Base-by-base conservation (phyloP, 192 early-diverging fungal species). In the Entophlyctis luteolus region DNA sequence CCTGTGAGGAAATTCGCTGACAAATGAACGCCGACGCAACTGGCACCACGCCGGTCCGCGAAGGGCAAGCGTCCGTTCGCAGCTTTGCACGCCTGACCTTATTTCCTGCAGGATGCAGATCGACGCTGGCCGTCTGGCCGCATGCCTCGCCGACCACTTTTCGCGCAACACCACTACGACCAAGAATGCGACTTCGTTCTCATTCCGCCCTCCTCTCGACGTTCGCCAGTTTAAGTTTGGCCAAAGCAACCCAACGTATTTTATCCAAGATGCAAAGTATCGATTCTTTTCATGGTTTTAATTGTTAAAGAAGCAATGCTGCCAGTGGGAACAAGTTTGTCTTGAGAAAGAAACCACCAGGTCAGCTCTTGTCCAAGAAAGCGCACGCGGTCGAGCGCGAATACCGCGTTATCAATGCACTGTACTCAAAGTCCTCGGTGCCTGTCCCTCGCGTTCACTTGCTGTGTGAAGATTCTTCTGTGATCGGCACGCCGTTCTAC, bases 311-410 rank as follows among this genome's bases (percentile, higher is more conserved):
- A 42, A 42, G 10, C 39, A 67, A 42, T 10, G 3, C 8, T 20
- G 50, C 25, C 55, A 92, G 88, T 47, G 77, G 76, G 38, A 79
- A 72, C 29, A 75, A 75, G 27, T 93, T 87, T 69, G 92, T 95
- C 36, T 77, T 97, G 42, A 87, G 93, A 62, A 95, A 96, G 81
- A 95, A 95, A 75, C 95, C 93, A 1, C 88, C 90, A 12, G 95
- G 95, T 10, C 58, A 83, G 8, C 79, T 98, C 16, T 46, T 98
- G 12, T 91, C 91, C 10, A 84, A 84, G 36, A 95, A 89, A 0
- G 93, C 92, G 0, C 95, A 98, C 56, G 91, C 92, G 1, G 88
- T 98, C 54, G 95, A 98, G 67, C 83, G 95, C 48, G 93, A 98
- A 75, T 95, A 81, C 77, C 76, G 83, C 28, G 81, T 96, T 12